Percentiles rank a stretch among this genome's conserved stretches.
phyloP scores from a whole-genome alignment of 352 stramenopile genomes.

The Phytophthora quininea region DNA sequence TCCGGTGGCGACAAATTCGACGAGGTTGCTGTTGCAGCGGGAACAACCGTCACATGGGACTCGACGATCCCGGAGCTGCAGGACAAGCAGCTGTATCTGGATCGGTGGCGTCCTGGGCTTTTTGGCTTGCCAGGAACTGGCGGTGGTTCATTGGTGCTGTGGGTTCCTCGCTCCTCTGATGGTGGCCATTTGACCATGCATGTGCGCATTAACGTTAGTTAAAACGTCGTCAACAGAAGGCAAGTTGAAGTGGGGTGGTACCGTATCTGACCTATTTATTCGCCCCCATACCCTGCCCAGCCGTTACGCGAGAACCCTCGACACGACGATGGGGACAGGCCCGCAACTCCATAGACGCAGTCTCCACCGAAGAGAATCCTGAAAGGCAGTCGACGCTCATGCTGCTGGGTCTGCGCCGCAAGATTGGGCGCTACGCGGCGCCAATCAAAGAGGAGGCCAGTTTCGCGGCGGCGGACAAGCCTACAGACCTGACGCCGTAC shows the following conservation, averaged over 20 bases:
- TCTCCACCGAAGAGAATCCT: neutral
- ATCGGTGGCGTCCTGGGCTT: neutral
- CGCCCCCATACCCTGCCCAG: no score
- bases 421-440: slow-evolving; percentile 56
- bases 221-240: neutral
- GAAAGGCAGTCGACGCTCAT: slow-evolving; percentile 24
- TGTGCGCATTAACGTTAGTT: slow-evolving; percentile 37
- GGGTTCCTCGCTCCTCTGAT: slow-evolving; percentile 4
- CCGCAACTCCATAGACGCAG: neutral
- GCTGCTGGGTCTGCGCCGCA: slow-evolving; percentile 65
- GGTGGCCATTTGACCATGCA: slow-evolving; percentile 28
- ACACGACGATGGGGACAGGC: slow-evolving; percentile 1
- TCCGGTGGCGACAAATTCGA: slow-evolving; percentile 3
- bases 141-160: slow-evolving; percentile 12
- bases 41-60: slow-evolving; percentile 5
- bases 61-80: neutral
- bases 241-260: neutral
- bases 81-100: slow-evolving; percentile 9
- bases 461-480: slow-evolving; percentile 2
- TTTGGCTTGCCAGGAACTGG: neutral
- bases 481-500: slow-evolving; percentile 29
- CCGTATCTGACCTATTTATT: neutral
- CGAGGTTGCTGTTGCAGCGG: slow-evolving; percentile 2
- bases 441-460: slow-evolving; percentile 20
- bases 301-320: slow-evolving; percentile 1